Conservation (phyloP, 2,329 filamentous ascomycete species). For the Calycina herbarum region DNA sequence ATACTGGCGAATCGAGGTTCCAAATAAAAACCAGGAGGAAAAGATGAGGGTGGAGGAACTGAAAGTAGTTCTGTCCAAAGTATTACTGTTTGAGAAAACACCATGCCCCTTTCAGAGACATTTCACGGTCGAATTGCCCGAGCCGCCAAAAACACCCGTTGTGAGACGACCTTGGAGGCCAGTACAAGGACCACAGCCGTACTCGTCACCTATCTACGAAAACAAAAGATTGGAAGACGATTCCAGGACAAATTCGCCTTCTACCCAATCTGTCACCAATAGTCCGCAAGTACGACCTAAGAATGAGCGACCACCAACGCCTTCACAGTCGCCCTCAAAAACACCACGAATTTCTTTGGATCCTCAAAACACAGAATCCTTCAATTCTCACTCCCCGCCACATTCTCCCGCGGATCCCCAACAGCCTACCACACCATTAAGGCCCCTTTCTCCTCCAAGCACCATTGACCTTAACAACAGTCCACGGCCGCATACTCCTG, state of each 20-base stretch:
- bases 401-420: conserved; percentile 2
- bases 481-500: conserved; percentile 4
- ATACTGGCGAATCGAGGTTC: conserved; percentile 89
- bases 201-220: conserved; percentile 18
- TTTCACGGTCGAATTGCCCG: conserved; percentile 73
- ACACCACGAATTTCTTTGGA: neutral
- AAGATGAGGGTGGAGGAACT: conserved; percentile 63
- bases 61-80: conserved; percentile 66
- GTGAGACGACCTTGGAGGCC: conserved; percentile 71
- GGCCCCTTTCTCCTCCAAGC: conserved; percentile 1
- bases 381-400: conserved; percentile 1
- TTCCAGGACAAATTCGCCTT: conserved; percentile 3
- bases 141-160: conserved; percentile 62
- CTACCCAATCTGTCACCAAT: neutral
- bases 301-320: conserved; percentile 7
- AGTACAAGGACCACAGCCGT: conserved; percentile 29
- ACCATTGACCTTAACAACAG: conserved; percentile 3
- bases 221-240: conserved; percentile 16
- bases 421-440: conserved; percentile 4
- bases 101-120: conserved; percentile 79
- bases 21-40: conserved; percentile 64
- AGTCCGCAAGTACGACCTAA: conserved; percentile 1
- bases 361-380: neutral
- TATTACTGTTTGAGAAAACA: conserved; percentile 85
- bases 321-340: conserved; percentile 9